These are phyloP conservation scores for Cryphonectria nitschkei DNA, from an alignment of 2,329 filamentous ascomycete genomes.

Conservation along the genomic window DNA sequence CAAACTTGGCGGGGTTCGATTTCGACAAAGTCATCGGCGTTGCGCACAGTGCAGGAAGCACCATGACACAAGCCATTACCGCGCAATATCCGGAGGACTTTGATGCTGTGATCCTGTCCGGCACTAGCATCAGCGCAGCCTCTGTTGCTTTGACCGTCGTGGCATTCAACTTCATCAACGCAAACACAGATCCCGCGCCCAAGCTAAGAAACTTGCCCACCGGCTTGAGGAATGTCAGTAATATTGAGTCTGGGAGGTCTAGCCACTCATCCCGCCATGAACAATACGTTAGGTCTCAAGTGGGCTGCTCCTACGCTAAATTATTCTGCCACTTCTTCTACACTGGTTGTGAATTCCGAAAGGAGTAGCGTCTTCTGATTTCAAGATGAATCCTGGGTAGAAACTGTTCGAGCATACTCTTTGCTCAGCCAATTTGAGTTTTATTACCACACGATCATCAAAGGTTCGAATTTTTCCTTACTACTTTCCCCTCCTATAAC, in stretches of 20 bases:
- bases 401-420: not conserved
- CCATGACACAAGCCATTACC: slow-evolving; percentile 39
- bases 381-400: not conserved
- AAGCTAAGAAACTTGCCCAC: slow-evolving; percentile 34
- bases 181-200: slow-evolving; percentile 38
- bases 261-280: too few relatives aligned
- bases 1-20: slow-evolving; percentile 28
- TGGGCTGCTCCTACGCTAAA: too few relatives aligned
- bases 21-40: slow-evolving; percentile 44
- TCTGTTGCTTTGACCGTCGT: slow-evolving; percentile 1
- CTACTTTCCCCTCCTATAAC: not conserved
- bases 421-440: not conserved
- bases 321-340: too few relatives aligned
- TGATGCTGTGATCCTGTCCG: slow-evolving; percentile 40
- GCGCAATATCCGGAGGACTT: slow-evolving; percentile 38
- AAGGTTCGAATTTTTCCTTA: not conserved
- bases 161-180: slow-evolving; percentile 11
- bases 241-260: too few relatives aligned
- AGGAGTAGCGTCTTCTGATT: not conserved
- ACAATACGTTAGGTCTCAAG: too few relatives aligned
- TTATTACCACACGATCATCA: not conserved
- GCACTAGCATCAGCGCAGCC: slow-evolving; percentile 6
- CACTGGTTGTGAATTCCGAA: not conserved
- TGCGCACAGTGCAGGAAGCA: slow-evolving; percentile 44
- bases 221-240: too few relatives aligned